A percentile compares a stretch with the other conserved stretches of the same genome.
These are phyloP conservation scores for Eutrema japonicum DNA, from an alignment of 345 rosid genomes.

Conservation along the genomic window DNA sequence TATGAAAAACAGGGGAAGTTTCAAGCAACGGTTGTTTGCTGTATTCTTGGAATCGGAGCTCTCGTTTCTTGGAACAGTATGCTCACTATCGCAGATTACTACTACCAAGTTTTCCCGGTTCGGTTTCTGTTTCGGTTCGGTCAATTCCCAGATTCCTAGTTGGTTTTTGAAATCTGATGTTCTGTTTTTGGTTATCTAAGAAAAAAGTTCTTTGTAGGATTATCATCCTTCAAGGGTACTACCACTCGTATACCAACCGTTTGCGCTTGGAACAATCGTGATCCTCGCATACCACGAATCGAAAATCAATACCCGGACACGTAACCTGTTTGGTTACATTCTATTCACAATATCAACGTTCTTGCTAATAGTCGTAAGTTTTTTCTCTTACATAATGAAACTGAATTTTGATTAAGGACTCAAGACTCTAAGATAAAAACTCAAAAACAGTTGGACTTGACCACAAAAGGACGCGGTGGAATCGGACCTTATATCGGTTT, in stretches of 20 bases:
- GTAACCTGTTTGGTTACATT: constrained; percentile 72
- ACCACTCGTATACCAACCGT: constrained; percentile 82
- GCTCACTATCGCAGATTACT: constrained; percentile 84
- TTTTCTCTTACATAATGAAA: not conserved
- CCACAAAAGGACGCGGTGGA: constrained; percentile 83
- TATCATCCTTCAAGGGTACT: constrained; percentile 95
- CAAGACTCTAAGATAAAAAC: not conserved
- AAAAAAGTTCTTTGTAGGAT: constrained; percentile 49
- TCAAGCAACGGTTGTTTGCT: constrained; percentile 64
- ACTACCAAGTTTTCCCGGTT: constrained; percentile 69
- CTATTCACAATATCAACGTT: constrained; percentile 63
- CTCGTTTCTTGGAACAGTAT: constrained; percentile 86
- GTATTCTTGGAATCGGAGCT: constrained; percentile 81
- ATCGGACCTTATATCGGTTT: constrained; percentile 69
- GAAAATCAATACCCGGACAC: constrained; percentile 64
- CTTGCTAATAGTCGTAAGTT: constrained; percentile 75
- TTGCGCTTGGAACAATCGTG: constrained; percentile 70
- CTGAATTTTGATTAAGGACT: not conserved
- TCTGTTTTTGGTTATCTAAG: not conserved
- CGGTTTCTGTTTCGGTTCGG: constrained; percentile 44
- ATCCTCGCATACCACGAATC: constrained; percentile 70
- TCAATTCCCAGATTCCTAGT: not conserved
- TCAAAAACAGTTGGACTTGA: constrained; percentile 64
- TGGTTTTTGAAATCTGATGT: not conserved
- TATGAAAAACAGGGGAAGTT: constrained; percentile 57